Conservation (phyloP, 371 early-diverging fungal species). For the Fennellomyces sp. region DNA sequence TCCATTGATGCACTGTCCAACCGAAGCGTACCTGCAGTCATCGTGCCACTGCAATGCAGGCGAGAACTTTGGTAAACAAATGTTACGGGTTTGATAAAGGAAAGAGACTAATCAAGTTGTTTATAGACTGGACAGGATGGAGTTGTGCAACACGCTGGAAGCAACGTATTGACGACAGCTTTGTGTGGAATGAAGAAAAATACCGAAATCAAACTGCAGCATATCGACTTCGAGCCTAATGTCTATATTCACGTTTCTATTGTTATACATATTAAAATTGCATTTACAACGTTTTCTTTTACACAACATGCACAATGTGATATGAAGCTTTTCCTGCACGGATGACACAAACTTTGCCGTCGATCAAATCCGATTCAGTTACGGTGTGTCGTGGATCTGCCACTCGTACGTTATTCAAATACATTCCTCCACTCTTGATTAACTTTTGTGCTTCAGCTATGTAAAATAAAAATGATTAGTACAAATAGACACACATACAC, state of each 20-base stretch:
- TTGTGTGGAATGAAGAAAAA: constrained; percentile 34
- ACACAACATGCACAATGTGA: constrained; percentile 43
- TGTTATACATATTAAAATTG: neutral
- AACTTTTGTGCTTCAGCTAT: constrained; percentile 76
- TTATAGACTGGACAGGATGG: constrained; percentile 41
- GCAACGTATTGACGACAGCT: constrained; percentile 15
- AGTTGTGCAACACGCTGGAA: constrained; percentile 39
- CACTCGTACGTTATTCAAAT: constrained; percentile 69
- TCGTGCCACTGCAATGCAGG: constrained; percentile 57
- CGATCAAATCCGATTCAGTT: constrained; percentile 55
- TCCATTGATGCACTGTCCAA: constrained; percentile 71
- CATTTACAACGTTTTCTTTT: constrained; percentile 1
- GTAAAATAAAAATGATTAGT: neutral
- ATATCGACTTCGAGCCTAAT: constrained; percentile 15
- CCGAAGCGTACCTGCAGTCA: constrained; percentile 46
- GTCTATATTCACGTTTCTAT: neutral
- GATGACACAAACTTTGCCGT: constrained; percentile 55
- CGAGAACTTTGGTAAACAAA: constrained; percentile 53
- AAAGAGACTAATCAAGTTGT: neutral
- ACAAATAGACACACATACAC: neutral
- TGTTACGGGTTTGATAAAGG: neutral
- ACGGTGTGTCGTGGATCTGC: constrained; percentile 44
- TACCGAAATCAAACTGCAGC: constrained; percentile 28
- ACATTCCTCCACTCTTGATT: constrained; percentile 76
- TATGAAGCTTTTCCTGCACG: constrained; percentile 69